Conservation (phyloP, 306 rosid species). For the Vigna unguiculata region DNA sequence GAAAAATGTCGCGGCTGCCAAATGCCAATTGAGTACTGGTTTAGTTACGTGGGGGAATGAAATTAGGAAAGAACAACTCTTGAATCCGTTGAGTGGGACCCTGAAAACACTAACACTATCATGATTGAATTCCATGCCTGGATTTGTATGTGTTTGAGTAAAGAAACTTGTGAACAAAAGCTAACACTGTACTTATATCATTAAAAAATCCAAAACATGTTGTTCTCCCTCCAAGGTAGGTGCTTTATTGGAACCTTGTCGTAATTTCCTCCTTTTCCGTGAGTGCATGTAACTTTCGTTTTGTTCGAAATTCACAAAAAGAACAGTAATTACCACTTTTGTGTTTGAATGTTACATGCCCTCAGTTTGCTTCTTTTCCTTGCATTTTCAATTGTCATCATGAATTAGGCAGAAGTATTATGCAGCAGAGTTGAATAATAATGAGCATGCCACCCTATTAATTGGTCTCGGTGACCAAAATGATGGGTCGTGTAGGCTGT, state of each 20-base stretch:
- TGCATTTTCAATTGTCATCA: conserved; percentile 10
- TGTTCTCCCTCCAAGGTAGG: background rate
- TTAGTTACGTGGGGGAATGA: conserved; percentile 38
- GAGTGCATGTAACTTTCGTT: conserved; percentile 36
- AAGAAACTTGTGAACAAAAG: conserved; percentile 14
- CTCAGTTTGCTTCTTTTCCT: background rate
- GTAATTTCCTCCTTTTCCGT: conserved; percentile 42
- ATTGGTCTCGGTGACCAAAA: too few relatives aligned
- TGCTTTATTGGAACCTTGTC: conserved; percentile 36
- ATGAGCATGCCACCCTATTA: too few relatives aligned
- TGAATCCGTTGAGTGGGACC: conserved; percentile 48
- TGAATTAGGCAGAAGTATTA: background rate
- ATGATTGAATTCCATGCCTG: conserved; percentile 10
- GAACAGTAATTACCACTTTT: conserved; percentile 7
- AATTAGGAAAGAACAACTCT: background rate
- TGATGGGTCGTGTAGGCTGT: conserved; percentile 28
- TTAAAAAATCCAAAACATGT: conserved; percentile 13
- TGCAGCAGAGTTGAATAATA: conserved; percentile 35
- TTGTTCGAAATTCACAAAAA: conserved; percentile 22
- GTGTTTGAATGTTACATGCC: conserved; percentile 18
- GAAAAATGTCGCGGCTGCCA: background rate
- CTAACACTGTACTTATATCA: background rate
- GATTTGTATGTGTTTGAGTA: conserved; percentile 1
- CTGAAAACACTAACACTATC: conserved; percentile 30
- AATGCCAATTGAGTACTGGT: conserved; percentile 23